A percentile compares a stretch with the other conserved stretches of the same genome.
Evolutionary conservation across 441 rosid species (phyloP).

Genomic region (Adansonia madagascariensis): DNA sequence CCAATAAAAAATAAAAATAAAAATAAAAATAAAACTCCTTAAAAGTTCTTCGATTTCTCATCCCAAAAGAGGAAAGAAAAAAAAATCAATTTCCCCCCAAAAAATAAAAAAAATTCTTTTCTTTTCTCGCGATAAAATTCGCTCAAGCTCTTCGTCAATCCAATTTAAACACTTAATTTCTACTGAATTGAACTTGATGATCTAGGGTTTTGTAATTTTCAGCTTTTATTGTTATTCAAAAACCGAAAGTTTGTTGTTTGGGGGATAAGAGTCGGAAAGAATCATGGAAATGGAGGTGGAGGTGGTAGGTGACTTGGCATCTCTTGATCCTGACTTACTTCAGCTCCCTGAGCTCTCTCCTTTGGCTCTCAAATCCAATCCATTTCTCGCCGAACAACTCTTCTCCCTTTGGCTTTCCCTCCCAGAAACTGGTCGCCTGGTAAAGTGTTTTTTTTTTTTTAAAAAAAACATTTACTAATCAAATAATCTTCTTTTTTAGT

Average conservation of each 20-base stretch:
- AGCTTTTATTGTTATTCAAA: neutral
- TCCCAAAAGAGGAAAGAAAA: neutral
- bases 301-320: conserved; percentile 46
- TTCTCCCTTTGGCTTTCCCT: conserved; percentile 91
- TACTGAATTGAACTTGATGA: neutral
- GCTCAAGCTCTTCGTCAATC: neutral
- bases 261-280: neutral
- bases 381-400: conserved; percentile 58
- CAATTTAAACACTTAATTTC: neutral
- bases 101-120: neutral
- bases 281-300: conserved; percentile 50
- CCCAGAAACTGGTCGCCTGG: conserved; percentile 69
- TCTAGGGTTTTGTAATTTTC: conserved; percentile 13
- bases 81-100: neutral
- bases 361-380: conserved; percentile 52
- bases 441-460: conserved; percentile 24
- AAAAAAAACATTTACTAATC: neutral
- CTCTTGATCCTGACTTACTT: conserved; percentile 65
- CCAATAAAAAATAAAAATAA: neutral
- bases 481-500: neutral
- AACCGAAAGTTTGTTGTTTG: neutral
- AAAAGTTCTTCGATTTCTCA: conserved; percentile 18
- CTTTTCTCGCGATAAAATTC: neutral
- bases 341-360: conserved; percentile 79
- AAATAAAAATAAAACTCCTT: neutral